Evolutionary conservation across 352 stramenopile genomes (phyloP).

Genomic region (Globisporangium nodosum): DNA sequence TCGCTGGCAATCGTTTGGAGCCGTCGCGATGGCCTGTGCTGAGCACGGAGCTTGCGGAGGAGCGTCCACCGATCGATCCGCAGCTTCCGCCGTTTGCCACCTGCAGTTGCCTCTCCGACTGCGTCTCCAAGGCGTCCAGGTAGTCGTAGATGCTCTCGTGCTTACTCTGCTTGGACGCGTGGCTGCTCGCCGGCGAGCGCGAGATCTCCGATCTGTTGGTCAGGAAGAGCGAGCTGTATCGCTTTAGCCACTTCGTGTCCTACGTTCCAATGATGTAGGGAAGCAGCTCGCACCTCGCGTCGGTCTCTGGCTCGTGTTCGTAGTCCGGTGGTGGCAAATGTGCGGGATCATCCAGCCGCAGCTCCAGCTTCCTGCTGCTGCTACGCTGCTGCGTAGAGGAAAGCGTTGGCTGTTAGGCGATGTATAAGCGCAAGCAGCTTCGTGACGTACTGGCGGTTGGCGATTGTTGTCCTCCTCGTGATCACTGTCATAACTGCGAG

Average conservation of each 20-base stretch:
- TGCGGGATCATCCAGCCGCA: constrained; percentile 47
- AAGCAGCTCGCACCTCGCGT: constrained; percentile 16
- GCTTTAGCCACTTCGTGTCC: not conserved
- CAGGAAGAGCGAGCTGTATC: not conserved
- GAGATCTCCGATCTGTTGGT: constrained; percentile 6
- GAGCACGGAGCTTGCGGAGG: constrained; percentile 4
- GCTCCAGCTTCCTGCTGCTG: constrained; percentile 19
- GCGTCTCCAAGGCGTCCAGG: constrained; percentile 64
- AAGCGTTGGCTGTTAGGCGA: not conserved
- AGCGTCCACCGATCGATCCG: constrained; percentile 11
- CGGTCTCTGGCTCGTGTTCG: constrained; percentile 20
- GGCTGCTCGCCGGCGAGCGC: constrained; percentile 12
- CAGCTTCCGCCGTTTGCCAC: constrained; percentile 7
- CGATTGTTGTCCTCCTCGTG: constrained; percentile 18
- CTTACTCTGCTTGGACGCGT: constrained; percentile 13
- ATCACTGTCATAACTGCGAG: constrained; percentile 5
- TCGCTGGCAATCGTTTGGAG: constrained; percentile 6
- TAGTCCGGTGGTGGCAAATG: constrained; percentile 29
- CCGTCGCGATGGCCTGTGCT: constrained; percentile 10
- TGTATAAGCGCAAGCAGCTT: not conserved
- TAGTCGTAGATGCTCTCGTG: constrained; percentile 67
- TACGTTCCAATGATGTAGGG: not conserved
- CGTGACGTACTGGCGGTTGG: not conserved
- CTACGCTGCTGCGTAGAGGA: not conserved
- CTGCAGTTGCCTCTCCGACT: constrained; percentile 49